Conservation (phyloP, 257 asterid species). For the Solanum infundibuliforme region DNA sequence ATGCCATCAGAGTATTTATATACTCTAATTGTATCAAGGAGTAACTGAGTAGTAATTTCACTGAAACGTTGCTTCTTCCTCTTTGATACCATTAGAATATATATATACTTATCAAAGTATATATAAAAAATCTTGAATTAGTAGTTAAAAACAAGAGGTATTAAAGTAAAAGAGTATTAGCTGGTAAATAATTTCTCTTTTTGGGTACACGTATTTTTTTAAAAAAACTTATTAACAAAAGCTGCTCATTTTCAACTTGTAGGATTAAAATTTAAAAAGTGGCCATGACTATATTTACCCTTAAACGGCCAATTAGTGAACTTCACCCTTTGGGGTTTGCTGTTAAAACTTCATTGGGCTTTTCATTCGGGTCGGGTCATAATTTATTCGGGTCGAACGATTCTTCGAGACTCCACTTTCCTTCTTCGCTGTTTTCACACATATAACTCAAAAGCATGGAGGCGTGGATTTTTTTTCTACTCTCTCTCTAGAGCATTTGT, state of each 20-base stretch:
- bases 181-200: too few relatives aligned
- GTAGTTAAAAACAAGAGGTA: too few relatives aligned
- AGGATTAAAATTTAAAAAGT: background rate
- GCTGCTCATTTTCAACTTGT: background rate
- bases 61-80: too few relatives aligned
- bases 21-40: too few relatives aligned
- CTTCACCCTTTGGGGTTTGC: background rate
- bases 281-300: background rate
- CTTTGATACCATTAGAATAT: too few relatives aligned
- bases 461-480: background rate
- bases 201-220: too few relatives aligned
- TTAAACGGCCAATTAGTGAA: background rate
- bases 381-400: background rate
- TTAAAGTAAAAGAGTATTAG: too few relatives aligned
- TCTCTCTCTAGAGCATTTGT: background rate
- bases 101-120: too few relatives aligned
- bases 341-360: background rate
- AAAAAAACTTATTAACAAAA: too few relatives aligned
- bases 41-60: background rate
- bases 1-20: fast-evolving
- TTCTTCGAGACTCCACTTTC: background rate
- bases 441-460: background rate
- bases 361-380: background rate
- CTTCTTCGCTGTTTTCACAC: background rate
- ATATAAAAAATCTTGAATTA: too few relatives aligned